Conservation (phyloP, 495 filamentous ascomycete genomes). For the Lophiotrema nucula region DNA sequence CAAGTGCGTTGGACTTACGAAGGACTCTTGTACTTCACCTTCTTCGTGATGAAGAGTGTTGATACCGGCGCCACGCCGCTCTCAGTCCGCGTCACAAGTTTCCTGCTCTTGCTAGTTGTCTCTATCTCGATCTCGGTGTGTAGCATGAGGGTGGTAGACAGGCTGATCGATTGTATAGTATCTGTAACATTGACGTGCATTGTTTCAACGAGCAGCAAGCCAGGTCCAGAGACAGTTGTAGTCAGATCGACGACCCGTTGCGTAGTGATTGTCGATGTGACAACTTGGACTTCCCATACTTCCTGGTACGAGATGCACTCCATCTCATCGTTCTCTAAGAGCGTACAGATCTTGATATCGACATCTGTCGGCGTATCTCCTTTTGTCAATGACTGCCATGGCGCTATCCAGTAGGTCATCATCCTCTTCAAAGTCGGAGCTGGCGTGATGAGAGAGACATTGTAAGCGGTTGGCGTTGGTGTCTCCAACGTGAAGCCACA, state of each 20-base stretch:
- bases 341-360: constrained; percentile 36
- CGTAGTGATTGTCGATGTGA: constrained; percentile 29
- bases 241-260: constrained; percentile 32
- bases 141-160: constrained; percentile 33
- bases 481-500: constrained; percentile 35
- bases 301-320: constrained; percentile 36
- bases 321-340: constrained; percentile 26
- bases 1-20: constrained; percentile 1
- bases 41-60: constrained; percentile 8
- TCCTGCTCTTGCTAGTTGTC: constrained; percentile 20
- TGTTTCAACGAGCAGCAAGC: constrained; percentile 36
- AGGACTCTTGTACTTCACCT: constrained; percentile 3
- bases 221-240: constrained; percentile 36
- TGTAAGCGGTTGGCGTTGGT: constrained; percentile 24
- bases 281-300: constrained; percentile 36
- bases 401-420: constrained; percentile 40
- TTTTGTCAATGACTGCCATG: constrained; percentile 37
- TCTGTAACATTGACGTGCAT: constrained; percentile 36
- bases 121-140: constrained; percentile 27
- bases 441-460: constrained; percentile 31
- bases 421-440: constrained; percentile 31
- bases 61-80: neutral
- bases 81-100: constrained; percentile 2
- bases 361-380: constrained; percentile 34
- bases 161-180: constrained; percentile 32